phyloP scores from a whole-genome alignment of 768 basidiomycete species.

The Xanthoconium stramineum region DNA sequence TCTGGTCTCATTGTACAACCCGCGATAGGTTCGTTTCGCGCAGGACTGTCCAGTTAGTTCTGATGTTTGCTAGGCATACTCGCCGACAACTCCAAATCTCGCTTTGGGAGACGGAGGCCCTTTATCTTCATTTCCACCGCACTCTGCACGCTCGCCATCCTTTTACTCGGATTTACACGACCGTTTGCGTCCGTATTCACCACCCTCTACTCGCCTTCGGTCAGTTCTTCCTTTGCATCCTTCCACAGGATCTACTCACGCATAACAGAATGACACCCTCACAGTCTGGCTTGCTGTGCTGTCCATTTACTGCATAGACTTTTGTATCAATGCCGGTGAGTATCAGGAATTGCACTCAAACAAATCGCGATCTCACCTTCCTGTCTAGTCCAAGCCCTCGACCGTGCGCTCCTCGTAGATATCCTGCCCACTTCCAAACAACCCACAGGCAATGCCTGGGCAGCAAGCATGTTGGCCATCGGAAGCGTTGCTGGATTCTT shows the following conservation, averaged over 20 bases:
- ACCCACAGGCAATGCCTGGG: conserved; percentile 91
- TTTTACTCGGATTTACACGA: conserved; percentile 1
- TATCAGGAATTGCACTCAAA: background rate
- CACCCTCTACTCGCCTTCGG: background rate
- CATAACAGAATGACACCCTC: conserved; percentile 52
- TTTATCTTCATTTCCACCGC: conserved; percentile 75
- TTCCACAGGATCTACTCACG: background rate
- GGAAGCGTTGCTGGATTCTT: conserved; percentile 88
- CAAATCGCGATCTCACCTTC: background rate
- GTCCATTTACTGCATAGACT: conserved; percentile 67
- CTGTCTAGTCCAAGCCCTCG: conserved; percentile 74
- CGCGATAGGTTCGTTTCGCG: conserved; percentile 58
- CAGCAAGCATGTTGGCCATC: conserved; percentile 84
- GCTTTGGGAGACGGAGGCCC: conserved; percentile 81
- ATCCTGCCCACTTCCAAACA: conserved; percentile 71
- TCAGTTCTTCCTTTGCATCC: background rate
- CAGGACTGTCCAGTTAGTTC: background rate
- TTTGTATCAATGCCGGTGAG: conserved; percentile 55
- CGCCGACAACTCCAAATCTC: conserved; percentile 80
- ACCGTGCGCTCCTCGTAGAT: conserved; percentile 89
- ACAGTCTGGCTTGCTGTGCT: conserved; percentile 77
- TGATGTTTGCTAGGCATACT: conserved; percentile 45
- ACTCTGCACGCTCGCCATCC: conserved; percentile 57
- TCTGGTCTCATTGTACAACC: conserved; percentile 92
- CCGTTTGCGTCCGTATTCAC: conserved; percentile 5